Base-by-base conservation (phyloP, 2,329 filamentous ascomycete genomes). In the Fusarium pseudoanthophilum region DNA sequence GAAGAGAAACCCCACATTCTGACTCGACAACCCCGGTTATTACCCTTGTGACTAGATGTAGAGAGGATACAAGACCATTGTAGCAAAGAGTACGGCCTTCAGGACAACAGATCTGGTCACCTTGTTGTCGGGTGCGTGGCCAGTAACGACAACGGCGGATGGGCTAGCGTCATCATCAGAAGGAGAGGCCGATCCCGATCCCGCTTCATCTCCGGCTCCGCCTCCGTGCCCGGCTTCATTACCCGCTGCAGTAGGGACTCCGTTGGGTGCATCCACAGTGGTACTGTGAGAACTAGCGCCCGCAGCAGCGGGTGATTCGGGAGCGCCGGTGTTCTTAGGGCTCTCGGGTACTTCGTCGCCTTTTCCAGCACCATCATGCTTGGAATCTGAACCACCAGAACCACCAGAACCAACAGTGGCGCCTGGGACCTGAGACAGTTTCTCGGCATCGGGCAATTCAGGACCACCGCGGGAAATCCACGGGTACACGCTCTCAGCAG, bases 51-150 rank as follows among this genome's bases (percentile, higher is more conserved):
- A n/a, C n/a, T n/a, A 57, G 3, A 30, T 11, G 16, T 36, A 37
- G 7, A 61, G 34, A 34, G 36, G 21, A 21, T 24, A 37, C 15
- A 58, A 8, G 11, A 43, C 39, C 20, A 45, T 30, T 7, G 21
- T 14, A 14, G 59, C 30, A 30, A 58, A 36, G 4, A 36, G 8
- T 0, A 21, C 3, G 1, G 32, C 51, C 4, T 61, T 57, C 24
- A 37, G 0, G 1, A 45, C 15, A 32, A 34, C 13, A 2, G 20
- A 26, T 1, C 2, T n/a, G 13, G 4, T 14, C 6, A 37, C 24
- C 21, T 32, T 57, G 0, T 9, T 11, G 1, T 34, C 32, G 16
- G 51, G 9, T 5, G 59, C 49, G 1, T 28, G 13, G 24, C 59
- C 51, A 16, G 59, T 61, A 56, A 61, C 59, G 1, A 61, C 51